Percentiles rank a stretch among this genome's conserved stretches.
phyloP scores from a whole-genome alignment of 2,329 filamentous ascomycete species.

The Ascochyta pisi region DNA sequence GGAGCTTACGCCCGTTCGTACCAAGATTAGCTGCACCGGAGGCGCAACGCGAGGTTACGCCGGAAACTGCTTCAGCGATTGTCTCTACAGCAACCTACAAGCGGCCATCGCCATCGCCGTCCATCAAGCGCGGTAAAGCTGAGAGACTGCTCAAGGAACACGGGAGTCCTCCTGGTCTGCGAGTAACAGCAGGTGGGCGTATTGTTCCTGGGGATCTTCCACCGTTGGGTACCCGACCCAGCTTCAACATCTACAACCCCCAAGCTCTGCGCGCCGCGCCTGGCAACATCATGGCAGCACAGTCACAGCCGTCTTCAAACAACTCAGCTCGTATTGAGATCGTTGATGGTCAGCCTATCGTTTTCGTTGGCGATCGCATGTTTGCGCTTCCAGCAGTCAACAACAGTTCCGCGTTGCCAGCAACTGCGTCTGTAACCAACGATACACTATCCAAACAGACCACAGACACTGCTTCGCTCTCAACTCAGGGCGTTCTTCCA shows the following conservation, averaged over 20 bases:
- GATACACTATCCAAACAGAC: slow-evolving; percentile 26
- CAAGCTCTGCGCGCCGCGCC: slow-evolving; percentile 30
- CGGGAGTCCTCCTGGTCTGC: slow-evolving; percentile 58
- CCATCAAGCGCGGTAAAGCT: slow-evolving; percentile 58
- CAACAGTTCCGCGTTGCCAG: slow-evolving; percentile 18
- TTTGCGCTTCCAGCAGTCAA: slow-evolving; percentile 42
- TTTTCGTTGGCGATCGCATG: slow-evolving; percentile 41
- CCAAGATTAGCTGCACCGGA: slow-evolving; percentile 24
- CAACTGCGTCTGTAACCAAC: slow-evolving; percentile 15
- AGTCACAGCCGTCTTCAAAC: slow-evolving; percentile 28
- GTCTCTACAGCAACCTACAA: slow-evolving; percentile 35
- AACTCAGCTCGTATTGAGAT: slow-evolving; percentile 38
- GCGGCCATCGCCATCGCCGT: slow-evolving; percentile 57
- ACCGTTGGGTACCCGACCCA: slow-evolving; percentile 41
- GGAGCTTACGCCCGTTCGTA: slow-evolving; percentile 31
- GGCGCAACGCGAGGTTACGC: slow-evolving; percentile 18
- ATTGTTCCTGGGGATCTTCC: slow-evolving; percentile 57
- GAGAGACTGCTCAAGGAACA: slow-evolving; percentile 60
- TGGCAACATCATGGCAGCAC: slow-evolving; percentile 35
- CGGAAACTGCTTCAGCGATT: slow-evolving; percentile 21
- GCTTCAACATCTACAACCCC: slow-evolving; percentile 39
- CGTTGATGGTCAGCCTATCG: slow-evolving; percentile 40
- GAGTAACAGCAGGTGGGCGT: slow-evolving; percentile 60
- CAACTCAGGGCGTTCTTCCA: slow-evolving; percentile 21
- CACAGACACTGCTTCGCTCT: slow-evolving; percentile 15